These are phyloP conservation scores for Fusarium continuum DNA, from an alignment of 2,329 filamentous ascomycete genomes.

Conservation along the genomic window DNA sequence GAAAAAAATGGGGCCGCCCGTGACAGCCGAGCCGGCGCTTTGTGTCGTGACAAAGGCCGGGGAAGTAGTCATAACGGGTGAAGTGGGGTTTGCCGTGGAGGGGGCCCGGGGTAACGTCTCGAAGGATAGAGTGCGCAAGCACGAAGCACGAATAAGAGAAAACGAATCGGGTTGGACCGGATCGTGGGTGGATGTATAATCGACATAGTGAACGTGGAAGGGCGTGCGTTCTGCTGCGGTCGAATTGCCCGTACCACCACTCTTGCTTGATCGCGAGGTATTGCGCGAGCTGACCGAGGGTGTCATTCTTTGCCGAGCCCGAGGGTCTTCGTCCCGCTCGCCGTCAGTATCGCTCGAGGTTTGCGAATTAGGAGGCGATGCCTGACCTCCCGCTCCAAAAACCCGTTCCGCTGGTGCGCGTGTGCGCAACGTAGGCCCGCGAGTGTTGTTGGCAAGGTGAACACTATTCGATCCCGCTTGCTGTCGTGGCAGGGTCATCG, in stretches of 20 bases:
- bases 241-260: slow-evolving; percentile 56
- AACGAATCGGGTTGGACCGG: slow-evolving; percentile 69
- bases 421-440: slow-evolving; percentile 67
- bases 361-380: slow-evolving; percentile 63
- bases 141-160: slow-evolving; percentile 72
- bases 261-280: slow-evolving; percentile 63
- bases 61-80: slow-evolving; percentile 50
- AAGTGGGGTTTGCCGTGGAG: slow-evolving; percentile 52
- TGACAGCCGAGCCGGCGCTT: slow-evolving; percentile 62
- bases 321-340: slow-evolving; percentile 56
- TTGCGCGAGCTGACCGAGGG: slow-evolving; percentile 55
- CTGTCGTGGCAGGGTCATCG: slow-evolving; percentile 67
- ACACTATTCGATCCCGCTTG: slow-evolving; percentile 39
- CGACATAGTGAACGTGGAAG: slow-evolving; percentile 70
- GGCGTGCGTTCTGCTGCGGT: slow-evolving; percentile 56
- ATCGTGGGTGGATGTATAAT: slow-evolving; percentile 75
- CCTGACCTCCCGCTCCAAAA: slow-evolving; percentile 57
- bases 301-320: slow-evolving; percentile 53
- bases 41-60: slow-evolving; percentile 65
- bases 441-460: slow-evolving; percentile 50
- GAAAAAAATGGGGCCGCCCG: slow-evolving; percentile 74
- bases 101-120: slow-evolving; percentile 70
- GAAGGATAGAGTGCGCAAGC: slow-evolving; percentile 71
- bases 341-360: slow-evolving; percentile 62
- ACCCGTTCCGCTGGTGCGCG: slow-evolving; percentile 68